Evolutionary conservation across 257 asterid genomes (phyloP).

Genomic region (Rubia yunnanensis): DNA sequence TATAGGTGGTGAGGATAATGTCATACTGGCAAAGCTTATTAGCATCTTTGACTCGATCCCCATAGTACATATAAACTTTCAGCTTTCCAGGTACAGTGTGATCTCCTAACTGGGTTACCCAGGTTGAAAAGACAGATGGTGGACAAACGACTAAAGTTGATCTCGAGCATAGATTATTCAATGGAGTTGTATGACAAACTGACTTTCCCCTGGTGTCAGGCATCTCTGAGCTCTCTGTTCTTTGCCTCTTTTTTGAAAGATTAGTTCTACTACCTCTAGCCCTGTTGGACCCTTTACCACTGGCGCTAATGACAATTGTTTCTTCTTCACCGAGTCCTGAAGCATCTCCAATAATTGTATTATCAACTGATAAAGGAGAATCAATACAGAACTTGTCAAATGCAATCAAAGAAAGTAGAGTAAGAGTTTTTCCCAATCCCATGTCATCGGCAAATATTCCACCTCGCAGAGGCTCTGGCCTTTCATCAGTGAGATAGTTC

Average conservation of each 20-base stretch:
- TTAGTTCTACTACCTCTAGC: conserved; percentile 22
- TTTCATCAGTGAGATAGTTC: conserved; percentile 38
- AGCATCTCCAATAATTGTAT: conserved; percentile 21
- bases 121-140: conserved; percentile 64
- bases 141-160: conserved; percentile 69
- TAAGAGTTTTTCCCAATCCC: conserved; percentile 88
- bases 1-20: conserved; percentile 68
- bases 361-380: conserved; percentile 12
- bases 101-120: conserved; percentile 66
- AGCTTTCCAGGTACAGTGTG: conserved; percentile 54
- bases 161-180: conserved; percentile 11
- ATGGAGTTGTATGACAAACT: conserved; percentile 4
- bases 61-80: conserved; percentile 63
- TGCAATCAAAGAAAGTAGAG: conserved; percentile 69
- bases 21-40: conserved; percentile 49
- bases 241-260: conserved; percentile 21
- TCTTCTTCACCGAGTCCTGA: conserved; percentile 23
- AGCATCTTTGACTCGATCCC: conserved; percentile 56
- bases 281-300: conserved; percentile 24
- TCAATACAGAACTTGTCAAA: conserved; percentile 37
- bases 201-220: conserved; percentile 16
- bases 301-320: conserved; percentile 4
- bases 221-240: conserved; percentile 10
- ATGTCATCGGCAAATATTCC: conserved; percentile 89
- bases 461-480: conserved; percentile 72